phyloP scores from a whole-genome alignment of 2,329 filamentous ascomycete species.

The Trichoderma sp. region DNA sequence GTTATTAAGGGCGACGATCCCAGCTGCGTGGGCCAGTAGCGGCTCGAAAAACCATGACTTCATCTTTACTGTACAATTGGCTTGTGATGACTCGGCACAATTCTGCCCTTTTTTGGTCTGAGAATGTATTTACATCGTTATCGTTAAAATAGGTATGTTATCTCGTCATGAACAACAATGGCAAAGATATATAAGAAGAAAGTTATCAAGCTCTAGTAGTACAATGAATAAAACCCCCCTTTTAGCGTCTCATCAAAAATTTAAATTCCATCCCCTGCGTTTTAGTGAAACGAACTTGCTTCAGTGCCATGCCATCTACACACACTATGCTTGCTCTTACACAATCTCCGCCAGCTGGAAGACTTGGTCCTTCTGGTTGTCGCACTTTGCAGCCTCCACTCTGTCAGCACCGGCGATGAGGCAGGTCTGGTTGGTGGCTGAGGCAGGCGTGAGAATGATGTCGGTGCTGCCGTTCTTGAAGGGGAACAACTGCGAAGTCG shows the following conservation, averaged over 20 bases:
- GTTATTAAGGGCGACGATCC: slow-evolving; percentile 7
- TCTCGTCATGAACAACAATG: slow-evolving; percentile 10
- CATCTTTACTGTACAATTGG: background rate
- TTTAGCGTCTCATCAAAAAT: background rate
- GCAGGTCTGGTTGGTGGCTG: slow-evolving; percentile 43
- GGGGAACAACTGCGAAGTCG: slow-evolving; percentile 54
- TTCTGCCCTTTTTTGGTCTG: background rate
- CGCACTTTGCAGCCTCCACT: slow-evolving; percentile 37
- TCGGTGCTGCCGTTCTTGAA: slow-evolving; percentile 47
- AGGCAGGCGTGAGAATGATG: slow-evolving; percentile 51
- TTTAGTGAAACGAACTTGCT: background rate
- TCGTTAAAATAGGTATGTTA: background rate
- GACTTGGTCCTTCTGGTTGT: slow-evolving; percentile 32
- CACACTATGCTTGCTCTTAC: slow-evolving; percentile 13
- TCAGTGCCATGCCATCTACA: background rate
- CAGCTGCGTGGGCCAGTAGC: background rate
- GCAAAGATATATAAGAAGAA: slow-evolving; percentile 8
- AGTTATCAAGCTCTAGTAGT: slow-evolving; percentile 4
- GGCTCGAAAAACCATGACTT: background rate
- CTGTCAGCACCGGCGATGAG: slow-evolving; percentile 31
- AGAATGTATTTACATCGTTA: slow-evolving; percentile 5
- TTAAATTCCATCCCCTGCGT: background rate
- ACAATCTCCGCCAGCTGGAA: slow-evolving; percentile 32
- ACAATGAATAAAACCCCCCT: slow-evolving; percentile 7
- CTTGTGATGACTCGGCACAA: background rate